Evolutionary conservation across 345 rosid genomes (phyloP).

Genomic region (Leavenworthia alabamica): DNA sequence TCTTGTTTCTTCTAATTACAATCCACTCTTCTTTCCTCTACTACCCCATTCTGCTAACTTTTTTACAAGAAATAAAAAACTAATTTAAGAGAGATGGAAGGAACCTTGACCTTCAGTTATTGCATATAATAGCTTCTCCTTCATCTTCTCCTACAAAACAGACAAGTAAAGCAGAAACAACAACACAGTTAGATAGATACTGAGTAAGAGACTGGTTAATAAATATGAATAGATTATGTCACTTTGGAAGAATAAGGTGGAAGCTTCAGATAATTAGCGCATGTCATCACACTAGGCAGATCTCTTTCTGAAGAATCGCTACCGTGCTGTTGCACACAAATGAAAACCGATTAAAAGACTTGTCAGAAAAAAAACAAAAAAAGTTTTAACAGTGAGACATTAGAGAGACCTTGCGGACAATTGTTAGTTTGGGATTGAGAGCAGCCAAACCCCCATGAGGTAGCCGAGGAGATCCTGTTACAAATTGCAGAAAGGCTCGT

Average conservation of each 20-base stretch:
- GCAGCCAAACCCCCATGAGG: conserved; percentile 94
- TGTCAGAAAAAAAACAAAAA: background rate
- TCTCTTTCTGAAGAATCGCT: conserved; percentile 61
- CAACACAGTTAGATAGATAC: conserved; percentile 3
- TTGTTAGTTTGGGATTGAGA: conserved; percentile 80
- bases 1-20: conserved; percentile 14
- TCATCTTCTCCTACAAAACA: conserved; percentile 78
- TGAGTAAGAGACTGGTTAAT: background rate
- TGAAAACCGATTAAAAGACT: background rate
- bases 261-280: conserved; percentile 92
- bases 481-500: conserved; percentile 86
- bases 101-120: conserved; percentile 97
- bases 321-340: conserved; percentile 49
- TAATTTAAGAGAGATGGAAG: conserved; percentile 80
- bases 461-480: conserved; percentile 90
- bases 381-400: background rate
- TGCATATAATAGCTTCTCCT: conserved; percentile 78
- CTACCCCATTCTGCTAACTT: conserved; percentile 31
- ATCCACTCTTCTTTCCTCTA: conserved; percentile 12
- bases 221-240: conserved; percentile 20
- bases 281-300: conserved; percentile 96
- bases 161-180: background rate
- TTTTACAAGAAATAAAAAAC: conserved; percentile 25
- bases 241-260: conserved; percentile 93
- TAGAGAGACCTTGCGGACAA: conserved; percentile 86